Evolutionary conservation across 2,329 filamentous ascomycete species (phyloP).

Genomic region (Stromatinia cepivora): DNA sequence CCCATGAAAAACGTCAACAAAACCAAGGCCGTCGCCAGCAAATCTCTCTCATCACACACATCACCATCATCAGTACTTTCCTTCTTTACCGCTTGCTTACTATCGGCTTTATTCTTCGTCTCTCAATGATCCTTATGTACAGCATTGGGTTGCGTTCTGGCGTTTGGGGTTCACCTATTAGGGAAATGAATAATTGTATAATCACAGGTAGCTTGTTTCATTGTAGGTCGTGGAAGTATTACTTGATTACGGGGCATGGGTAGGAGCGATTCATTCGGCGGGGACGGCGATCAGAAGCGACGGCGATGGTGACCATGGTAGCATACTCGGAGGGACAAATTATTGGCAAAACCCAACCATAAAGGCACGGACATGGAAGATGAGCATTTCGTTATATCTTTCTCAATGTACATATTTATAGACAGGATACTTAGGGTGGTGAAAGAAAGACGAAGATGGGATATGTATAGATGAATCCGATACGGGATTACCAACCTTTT

Average conservation of each 20-base stretch:
- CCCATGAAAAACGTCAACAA: conserved; percentile 25
- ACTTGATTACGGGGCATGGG: neutral
- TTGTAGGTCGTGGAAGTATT: neutral
- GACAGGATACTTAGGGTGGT: neutral
- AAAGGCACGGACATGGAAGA: neutral
- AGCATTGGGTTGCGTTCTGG: conserved; percentile 16
- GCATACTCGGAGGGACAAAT: neutral
- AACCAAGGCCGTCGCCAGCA: neutral
- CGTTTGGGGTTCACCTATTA: conserved; percentile 2
- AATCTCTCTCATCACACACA: conserved; percentile 11
- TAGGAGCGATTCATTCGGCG: neutral
- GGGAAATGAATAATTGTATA: conserved; percentile 3
- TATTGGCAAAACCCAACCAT: neutral
- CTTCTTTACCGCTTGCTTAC: neutral
- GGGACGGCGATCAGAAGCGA: neutral
- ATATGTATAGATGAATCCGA: neutral
- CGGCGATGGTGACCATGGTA: neutral
- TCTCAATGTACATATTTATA: conserved; percentile 10
- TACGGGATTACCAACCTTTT: neutral
- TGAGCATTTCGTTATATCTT: neutral
- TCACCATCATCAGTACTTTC: neutral
- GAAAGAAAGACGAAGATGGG: neutral
- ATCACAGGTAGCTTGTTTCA: neutral
- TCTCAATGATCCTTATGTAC: conserved; percentile 8
- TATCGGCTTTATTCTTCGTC: conserved; percentile 4